Conservation (phyloP, 345 rosid species). For the Isatis tinctoria region DNA sequence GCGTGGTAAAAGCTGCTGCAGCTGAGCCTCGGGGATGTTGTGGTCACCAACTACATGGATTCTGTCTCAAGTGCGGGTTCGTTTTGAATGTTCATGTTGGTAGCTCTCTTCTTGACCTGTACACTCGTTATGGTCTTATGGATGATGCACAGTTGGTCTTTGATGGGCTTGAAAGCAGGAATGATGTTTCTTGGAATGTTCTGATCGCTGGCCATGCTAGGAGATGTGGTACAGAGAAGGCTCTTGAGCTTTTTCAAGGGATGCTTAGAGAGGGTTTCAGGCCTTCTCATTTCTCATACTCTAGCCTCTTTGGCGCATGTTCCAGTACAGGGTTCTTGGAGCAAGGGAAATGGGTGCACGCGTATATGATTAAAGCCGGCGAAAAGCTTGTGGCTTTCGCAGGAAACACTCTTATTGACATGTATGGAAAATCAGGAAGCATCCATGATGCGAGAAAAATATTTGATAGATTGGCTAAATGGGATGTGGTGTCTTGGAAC, state of each 20-base stretch:
- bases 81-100: slow-evolving; percentile 56
- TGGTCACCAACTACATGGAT: slow-evolving; percentile 57
- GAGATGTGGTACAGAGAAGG: slow-evolving; percentile 45
- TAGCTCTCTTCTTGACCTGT: slow-evolving; percentile 57
- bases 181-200: slow-evolving; percentile 72
- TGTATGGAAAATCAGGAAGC: slow-evolving; percentile 68
- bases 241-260: slow-evolving; percentile 38
- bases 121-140: slow-evolving; percentile 48
- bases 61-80: slow-evolving; percentile 44
- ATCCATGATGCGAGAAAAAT: slow-evolving; percentile 50
- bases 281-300: slow-evolving; percentile 51
- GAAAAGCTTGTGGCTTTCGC: slow-evolving; percentile 49
- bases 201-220: slow-evolving; percentile 60
- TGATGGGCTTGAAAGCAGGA: slow-evolving; percentile 41
- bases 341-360: slow-evolving; percentile 72
- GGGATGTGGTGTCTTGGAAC: slow-evolving; percentile 61
- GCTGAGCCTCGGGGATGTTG: slow-evolving; percentile 13
- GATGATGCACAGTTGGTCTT: slow-evolving; percentile 46
- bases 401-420: slow-evolving; percentile 59
- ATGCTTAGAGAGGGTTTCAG: slow-evolving; percentile 50
- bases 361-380: slow-evolving; percentile 52
- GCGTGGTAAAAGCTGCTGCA: slow-evolving; percentile 59
- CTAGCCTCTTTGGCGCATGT: slow-evolving; percentile 49
- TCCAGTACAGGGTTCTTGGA: slow-evolving; percentile 56
- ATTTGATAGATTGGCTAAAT: slow-evolving; percentile 44